A percentile compares a stretch with the other conserved stretches of the same genome.
These are phyloP conservation scores for Lyophyllum atratum DNA, from an alignment of 768 basidiomycete genomes.

Conservation along the genomic window DNA sequence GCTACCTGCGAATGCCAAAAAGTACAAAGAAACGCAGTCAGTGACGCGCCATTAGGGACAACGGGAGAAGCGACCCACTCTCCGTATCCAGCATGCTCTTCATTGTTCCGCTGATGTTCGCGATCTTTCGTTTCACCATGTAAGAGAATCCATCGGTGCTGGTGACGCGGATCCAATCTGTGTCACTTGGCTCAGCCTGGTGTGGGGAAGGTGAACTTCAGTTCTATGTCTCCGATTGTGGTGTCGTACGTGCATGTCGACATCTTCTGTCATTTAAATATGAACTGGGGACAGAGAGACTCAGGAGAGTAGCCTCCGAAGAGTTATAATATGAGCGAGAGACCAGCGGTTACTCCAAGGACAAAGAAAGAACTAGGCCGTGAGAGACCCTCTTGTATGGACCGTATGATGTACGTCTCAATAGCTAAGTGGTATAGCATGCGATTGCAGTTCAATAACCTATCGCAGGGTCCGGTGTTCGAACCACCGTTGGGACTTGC, in stretches of 20 bases:
- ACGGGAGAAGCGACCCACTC: slow-evolving; percentile 41
- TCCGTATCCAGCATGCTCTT: slow-evolving; percentile 76
- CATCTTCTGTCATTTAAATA: slow-evolving; percentile 21
- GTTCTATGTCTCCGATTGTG: background rate
- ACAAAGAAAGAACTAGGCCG: too few species aligned
- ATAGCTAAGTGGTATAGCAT: slow-evolving; percentile 49
- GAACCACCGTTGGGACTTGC: slow-evolving; percentile 43
- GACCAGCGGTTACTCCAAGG: too few species aligned
- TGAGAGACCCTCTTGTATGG: too few species aligned
- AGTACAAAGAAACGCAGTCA: slow-evolving; percentile 1
- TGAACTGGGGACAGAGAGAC: too few species aligned
- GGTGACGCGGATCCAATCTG: slow-evolving; percentile 75
- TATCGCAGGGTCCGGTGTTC: slow-evolving; percentile 47
- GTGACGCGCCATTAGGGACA: background rate
- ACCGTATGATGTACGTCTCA: slow-evolving; percentile 24
- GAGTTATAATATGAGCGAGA: too few species aligned
- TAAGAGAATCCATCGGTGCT: slow-evolving; percentile 83
- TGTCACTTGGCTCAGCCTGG: slow-evolving; percentile 26
- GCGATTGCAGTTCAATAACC: slow-evolving; percentile 39
- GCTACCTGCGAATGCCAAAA: slow-evolving; percentile 45
- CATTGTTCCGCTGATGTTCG: slow-evolving; percentile 79
- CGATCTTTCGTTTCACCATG: slow-evolving; percentile 74
- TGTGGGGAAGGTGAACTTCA: background rate
- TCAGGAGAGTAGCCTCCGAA: background rate
- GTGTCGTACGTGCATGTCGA: slow-evolving; percentile 17